A percentile compares a stretch with the other conserved stretches of the same genome.
Evolutionary conservation across 345 rosid genomes (phyloP).

Genomic region (Mercurialis annua): DNA sequence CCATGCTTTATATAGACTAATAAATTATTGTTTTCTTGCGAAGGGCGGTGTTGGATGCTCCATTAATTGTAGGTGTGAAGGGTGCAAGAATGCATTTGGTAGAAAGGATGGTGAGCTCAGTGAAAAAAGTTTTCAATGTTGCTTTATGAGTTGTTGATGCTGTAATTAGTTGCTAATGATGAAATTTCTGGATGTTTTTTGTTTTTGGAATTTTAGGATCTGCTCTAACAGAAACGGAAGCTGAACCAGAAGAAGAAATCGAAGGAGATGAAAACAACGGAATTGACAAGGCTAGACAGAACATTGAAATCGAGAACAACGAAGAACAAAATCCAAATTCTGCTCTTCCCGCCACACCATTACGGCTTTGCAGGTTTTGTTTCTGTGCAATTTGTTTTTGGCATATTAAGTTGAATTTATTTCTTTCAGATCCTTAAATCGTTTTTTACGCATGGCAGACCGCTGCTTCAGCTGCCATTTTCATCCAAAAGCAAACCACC

Average conservation of each 20-base stretch:
- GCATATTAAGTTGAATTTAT: neutral
- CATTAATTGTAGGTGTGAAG: conserved; percentile 94
- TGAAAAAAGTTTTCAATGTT: neutral
- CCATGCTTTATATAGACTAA: conserved; percentile 22
- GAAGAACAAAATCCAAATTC: conserved; percentile 57
- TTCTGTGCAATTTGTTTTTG: neutral
- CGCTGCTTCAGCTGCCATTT: conserved; percentile 62
- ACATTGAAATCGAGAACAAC: conserved; percentile 38
- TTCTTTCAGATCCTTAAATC: conserved; percentile 7
- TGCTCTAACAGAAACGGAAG: conserved; percentile 45
- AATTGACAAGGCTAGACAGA: conserved; percentile 34
- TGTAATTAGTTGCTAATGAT: neutral
- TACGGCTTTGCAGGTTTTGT: conserved; percentile 62
- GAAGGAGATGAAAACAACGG: conserved; percentile 45
- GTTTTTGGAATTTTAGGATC: conserved; percentile 44
- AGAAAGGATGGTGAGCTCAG: conserved; percentile 74
- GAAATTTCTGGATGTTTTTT: neutral
- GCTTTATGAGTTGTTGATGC: neutral
- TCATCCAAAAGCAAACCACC: conserved; percentile 69
- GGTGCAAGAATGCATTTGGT: conserved; percentile 93
- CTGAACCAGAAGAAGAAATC: conserved; percentile 49
- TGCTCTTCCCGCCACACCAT: conserved; percentile 68
- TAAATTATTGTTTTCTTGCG: conserved; percentile 19
- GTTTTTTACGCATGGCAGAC: conserved; percentile 37
- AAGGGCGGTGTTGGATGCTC: conserved; percentile 99